Conservation (phyloP, 2,329 filamentous ascomycete genomes). For the Diaporthe amygdali region DNA sequence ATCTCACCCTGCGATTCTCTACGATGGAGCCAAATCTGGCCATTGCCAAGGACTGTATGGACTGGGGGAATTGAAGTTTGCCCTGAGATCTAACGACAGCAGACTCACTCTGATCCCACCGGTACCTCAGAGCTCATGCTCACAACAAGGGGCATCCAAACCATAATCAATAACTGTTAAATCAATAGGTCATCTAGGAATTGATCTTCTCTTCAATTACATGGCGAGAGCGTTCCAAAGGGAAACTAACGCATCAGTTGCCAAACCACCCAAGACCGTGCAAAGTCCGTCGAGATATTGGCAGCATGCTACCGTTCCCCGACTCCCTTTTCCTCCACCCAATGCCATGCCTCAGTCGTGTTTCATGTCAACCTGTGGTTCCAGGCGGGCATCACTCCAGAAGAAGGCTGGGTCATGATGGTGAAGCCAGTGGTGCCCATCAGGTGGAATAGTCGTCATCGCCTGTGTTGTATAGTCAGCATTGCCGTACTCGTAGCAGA, state of each 20-base stretch:
- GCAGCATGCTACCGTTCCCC: background rate
- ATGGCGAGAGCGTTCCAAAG: background rate
- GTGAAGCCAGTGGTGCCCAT: constrained; percentile 23
- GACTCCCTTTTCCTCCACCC: background rate
- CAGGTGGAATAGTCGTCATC: background rate
- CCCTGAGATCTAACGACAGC: background rate
- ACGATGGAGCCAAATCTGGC: background rate
- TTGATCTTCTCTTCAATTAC: background rate
- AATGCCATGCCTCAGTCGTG: background rate
- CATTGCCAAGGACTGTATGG: background rate
- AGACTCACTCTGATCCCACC: background rate
- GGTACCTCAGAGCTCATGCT: background rate
- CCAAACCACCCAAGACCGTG: background rate
- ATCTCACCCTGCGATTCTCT: background rate
- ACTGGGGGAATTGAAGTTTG: background rate
- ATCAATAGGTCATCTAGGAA: background rate
- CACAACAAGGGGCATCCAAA: background rate
- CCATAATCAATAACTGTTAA: background rate
- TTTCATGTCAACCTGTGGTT: background rate
- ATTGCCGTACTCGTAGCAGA: constrained; percentile 4
- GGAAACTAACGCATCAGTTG: background rate
- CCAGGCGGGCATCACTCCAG: constrained; percentile 4
- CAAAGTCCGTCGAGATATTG: too few relatives aligned
- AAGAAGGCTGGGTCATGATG: constrained; percentile 18
- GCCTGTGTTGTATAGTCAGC: constrained; percentile 23